Evolutionary conservation across 805 yeast species (phyloP).

Genomic region (Peterozyma xylosa): DNA sequence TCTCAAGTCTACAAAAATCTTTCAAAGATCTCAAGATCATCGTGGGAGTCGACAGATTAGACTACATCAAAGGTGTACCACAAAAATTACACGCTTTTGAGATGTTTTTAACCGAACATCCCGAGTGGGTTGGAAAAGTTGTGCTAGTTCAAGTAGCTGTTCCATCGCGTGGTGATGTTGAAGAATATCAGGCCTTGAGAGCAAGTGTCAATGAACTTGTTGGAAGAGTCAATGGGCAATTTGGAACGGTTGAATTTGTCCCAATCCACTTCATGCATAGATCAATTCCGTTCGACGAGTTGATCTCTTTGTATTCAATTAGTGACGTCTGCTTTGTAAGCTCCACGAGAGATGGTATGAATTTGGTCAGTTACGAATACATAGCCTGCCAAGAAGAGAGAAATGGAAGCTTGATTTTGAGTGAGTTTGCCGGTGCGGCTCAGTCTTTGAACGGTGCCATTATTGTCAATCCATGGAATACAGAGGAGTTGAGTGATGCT

Average conservation of each 20-base stretch:
- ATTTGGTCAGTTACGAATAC: conserved; percentile 91
- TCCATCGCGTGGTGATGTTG: conserved; percentile 96
- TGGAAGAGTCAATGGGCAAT: conserved; percentile 92
- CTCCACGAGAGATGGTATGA: conserved; percentile 98
- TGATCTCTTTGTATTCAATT: conserved; percentile 77
- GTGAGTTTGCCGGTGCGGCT: conserved; percentile 99
- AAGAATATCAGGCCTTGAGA: conserved; percentile 89
- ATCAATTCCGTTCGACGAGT: conserved; percentile 83
- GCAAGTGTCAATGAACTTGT: conserved; percentile 94
- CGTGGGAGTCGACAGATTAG: conserved; percentile 95
- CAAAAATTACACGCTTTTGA: conserved; percentile 96
- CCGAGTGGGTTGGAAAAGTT: conserved; percentile 97
- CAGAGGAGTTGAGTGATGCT: conserved; percentile 84
- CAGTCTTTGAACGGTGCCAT: conserved; percentile 92
- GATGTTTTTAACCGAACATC: conserved; percentile 83
- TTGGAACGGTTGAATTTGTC: conserved; percentile 94
- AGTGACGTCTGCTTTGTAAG: conserved; percentile 90
- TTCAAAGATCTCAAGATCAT: conserved; percentile 75
- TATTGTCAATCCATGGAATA: conserved; percentile 97
- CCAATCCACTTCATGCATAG: conserved; percentile 97
- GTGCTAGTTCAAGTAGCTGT: conserved; percentile 95
- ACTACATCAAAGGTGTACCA: conserved; percentile 97
- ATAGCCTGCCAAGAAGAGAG: conserved; percentile 88
- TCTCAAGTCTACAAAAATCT: conserved; percentile 47
- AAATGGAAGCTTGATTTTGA: conserved; percentile 79